A percentile compares a stretch with the other conserved stretches of the same genome.
Conservation (phyloP, 306 rosid species). For the Cicer pinnatifidum region DNA sequence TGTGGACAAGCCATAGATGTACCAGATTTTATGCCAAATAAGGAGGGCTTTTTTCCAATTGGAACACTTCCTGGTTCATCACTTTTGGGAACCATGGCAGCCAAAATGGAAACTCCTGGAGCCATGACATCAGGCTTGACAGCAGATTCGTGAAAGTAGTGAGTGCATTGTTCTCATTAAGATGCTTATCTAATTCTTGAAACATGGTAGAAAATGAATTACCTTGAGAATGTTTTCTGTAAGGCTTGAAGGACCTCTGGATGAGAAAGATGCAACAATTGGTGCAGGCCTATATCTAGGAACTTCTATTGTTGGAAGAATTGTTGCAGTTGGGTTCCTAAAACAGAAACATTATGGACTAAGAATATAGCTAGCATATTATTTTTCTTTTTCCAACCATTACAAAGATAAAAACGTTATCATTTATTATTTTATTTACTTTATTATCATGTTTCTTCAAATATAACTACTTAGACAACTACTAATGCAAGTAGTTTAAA, state of each 20-base stretch:
- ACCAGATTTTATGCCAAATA: constrained; percentile 71
- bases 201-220: constrained; percentile 1
- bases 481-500: too few relatives aligned
- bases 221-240: constrained; percentile 96
- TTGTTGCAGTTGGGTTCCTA: constrained; percentile 78
- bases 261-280: constrained; percentile 80
- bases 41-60: constrained; percentile 62
- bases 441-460: too few relatives aligned
- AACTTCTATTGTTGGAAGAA: constrained; percentile 69
- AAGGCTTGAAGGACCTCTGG: constrained; percentile 83
- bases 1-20: constrained; percentile 99
- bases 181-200: constrained; percentile 33
- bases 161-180: constrained; percentile 16
- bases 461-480: too few relatives aligned
- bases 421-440: too few relatives aligned
- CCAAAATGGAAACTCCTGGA: constrained; percentile 86
- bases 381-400: not conserved
- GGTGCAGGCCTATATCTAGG: constrained; percentile 70
- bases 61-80: constrained; percentile 67
- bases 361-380: constrained; percentile 10
- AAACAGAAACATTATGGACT: constrained; percentile 15
- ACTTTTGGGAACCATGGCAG: constrained; percentile 62
- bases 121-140: constrained; percentile 92
- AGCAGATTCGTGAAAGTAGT: constrained; percentile 32
- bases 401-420: too few relatives aligned